These are phyloP conservation scores for Hanseniaspora uvarum DNA, from an alignment of 1,139 yeast genomes.

Conservation along the genomic window DNA sequence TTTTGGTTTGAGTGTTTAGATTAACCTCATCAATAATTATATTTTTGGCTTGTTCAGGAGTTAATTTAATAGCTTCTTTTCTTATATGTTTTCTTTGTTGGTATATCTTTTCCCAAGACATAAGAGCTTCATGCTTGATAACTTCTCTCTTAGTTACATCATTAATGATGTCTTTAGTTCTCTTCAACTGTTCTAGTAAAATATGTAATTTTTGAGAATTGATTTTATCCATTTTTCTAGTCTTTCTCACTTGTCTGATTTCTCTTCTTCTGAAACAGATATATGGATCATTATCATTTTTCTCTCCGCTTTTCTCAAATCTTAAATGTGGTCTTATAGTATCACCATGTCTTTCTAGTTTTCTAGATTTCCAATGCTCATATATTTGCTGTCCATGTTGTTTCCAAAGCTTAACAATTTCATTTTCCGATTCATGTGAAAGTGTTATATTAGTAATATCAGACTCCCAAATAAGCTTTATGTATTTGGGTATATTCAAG, in stretches of 20 bases:
- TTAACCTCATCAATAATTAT: conserved; percentile 38
- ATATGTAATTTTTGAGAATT: conserved; percentile 75
- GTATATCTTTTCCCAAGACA: conserved; percentile 9
- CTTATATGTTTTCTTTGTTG: conserved; percentile 1
- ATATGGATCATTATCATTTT: conserved; percentile 90
- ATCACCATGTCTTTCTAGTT: conserved; percentile 60
- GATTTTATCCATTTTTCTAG: conserved; percentile 86
- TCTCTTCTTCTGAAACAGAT: conserved; percentile 94
- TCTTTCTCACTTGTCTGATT: conserved; percentile 88
- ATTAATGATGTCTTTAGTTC: conserved; percentile 64
- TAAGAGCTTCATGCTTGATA: neutral
- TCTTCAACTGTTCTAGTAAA: conserved; percentile 64
- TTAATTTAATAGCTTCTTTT: neutral
- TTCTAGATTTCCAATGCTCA: conserved; percentile 71
- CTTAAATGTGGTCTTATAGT: conserved; percentile 63
- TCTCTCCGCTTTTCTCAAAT: conserved; percentile 80
- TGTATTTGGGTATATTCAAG: conserved; percentile 21
- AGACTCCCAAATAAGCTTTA: conserved; percentile 25
- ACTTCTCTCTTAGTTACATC: conserved; percentile 54
- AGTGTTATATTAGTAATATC: conserved; percentile 10
- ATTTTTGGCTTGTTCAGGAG: neutral
- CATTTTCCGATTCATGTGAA: conserved; percentile 6
- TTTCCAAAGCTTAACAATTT: conserved; percentile 39
- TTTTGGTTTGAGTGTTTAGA: conserved; percentile 39
- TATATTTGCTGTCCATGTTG: conserved; percentile 60